Base-by-base conservation (phyloP, 1,284 basidiomycete genomes). In the Fomitiporia mediterranea region DNA sequence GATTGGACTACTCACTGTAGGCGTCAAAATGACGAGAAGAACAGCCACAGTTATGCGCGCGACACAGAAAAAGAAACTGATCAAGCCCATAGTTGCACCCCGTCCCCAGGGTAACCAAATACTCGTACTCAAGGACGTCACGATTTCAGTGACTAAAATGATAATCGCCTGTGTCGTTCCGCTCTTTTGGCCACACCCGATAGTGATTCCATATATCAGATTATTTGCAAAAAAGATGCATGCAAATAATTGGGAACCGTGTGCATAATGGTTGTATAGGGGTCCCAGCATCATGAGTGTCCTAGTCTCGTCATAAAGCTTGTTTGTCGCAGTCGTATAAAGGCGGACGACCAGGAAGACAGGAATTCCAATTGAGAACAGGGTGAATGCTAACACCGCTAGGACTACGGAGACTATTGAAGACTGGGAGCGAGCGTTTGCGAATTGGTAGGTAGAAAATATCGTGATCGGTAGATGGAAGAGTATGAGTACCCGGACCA, bases 21-120 rank as follows among this genome's bases (percentile, higher is more conserved):
- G 89, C 42, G 88, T 88, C 54, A 98, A 73, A 60, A 98, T 91
- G 63, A 98, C 86, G 49, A 97, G 75, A 42, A 99, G 71, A 15
- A 98, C 91, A 3, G 91, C 89, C 25, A 94, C 83, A 17, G 94
- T 86, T 65, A 98, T 94, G 62, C 96, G 79, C 30, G 90, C 82
- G 2, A 97, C 90, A 59, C 91, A 94, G 62, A 95, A 86, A 64
- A 97, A 74, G 73, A 97, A 96, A 68, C 90, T 92, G 58, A 94
- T 85, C 19, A 92, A 80, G 13, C 94, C 95, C 95, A 98, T 98
- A 62, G 92, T 91, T 1, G 95, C 94, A 2, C 95, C 94, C 54
- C 91, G 89, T 39, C 91, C 94, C 95, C 95, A 98, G 15, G 95
- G 94, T 57, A 95, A 79, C 93, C 94, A 97, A 39, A 97, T 77